These are phyloP conservation scores for Dissoconium aciculare DNA, from an alignment of 2,329 filamentous ascomycete species.

Conservation along the genomic window DNA sequence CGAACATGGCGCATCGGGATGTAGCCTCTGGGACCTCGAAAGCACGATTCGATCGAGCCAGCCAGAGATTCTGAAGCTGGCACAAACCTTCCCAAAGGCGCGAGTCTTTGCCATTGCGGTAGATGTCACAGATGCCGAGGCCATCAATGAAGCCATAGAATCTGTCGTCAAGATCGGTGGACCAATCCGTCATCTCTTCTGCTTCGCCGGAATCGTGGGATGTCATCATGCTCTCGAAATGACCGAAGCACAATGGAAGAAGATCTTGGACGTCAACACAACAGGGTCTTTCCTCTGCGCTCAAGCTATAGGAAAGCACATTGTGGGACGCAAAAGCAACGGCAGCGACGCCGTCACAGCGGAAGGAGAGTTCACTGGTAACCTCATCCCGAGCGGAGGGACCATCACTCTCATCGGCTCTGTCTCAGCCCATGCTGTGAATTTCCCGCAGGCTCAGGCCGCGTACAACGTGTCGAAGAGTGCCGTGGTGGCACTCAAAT, in stretches of 20 bases:
- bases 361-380: background rate
- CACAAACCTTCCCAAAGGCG: slow-evolving; percentile 38
- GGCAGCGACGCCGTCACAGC: background rate
- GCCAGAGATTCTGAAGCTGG: slow-evolving; percentile 33
- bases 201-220: slow-evolving; percentile 54
- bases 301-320: slow-evolving; percentile 45
- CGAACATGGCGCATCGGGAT: slow-evolving; percentile 47
- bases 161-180: slow-evolving; percentile 23
- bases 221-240: slow-evolving; percentile 48
- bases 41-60: slow-evolving; percentile 27
- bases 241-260: slow-evolving; percentile 43
- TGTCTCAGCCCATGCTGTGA: slow-evolving; percentile 53
- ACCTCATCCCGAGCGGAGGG: slow-evolving; percentile 42
- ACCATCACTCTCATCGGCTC: slow-evolving; percentile 52
- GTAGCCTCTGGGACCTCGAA: slow-evolving; percentile 47
- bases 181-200: slow-evolving; percentile 40
- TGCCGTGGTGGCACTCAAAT: slow-evolving; percentile 47
- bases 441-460: slow-evolving; percentile 57
- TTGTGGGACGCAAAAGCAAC: slow-evolving; percentile 32
- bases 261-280: slow-evolving; percentile 55
- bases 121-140: slow-evolving; percentile 43
- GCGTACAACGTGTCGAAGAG: slow-evolving; percentile 62
- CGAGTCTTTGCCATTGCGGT: slow-evolving; percentile 39
- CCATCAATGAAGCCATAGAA: slow-evolving; percentile 31
- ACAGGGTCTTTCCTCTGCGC: slow-evolving; percentile 57